phyloP scores from a whole-genome alignment of 192 early-diverging fungal genomes.

The Coemansia sp. region DNA sequence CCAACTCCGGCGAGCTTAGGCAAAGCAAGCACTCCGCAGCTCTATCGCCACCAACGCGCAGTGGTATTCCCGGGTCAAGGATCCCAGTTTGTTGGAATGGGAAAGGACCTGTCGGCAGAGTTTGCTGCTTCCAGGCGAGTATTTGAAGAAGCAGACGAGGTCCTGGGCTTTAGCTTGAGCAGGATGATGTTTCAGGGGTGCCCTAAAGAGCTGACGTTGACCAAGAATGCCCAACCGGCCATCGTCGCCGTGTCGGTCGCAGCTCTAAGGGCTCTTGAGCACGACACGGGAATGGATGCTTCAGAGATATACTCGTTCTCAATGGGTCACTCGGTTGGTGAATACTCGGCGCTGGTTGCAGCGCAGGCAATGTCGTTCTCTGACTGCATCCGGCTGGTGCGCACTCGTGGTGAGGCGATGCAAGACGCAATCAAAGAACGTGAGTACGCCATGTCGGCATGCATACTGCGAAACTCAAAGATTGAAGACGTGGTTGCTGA shows the following conservation, averaged over 20 bases:
- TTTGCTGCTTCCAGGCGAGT: conserved; percentile 76
- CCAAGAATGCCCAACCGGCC: conserved; percentile 88
- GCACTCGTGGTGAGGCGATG: conserved; percentile 89
- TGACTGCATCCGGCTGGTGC: conserved; percentile 87
- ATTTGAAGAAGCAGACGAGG: conserved; percentile 91
- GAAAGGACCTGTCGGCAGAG: conserved; percentile 78
- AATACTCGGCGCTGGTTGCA: conserved; percentile 82
- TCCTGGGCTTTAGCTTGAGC: conserved; percentile 71
- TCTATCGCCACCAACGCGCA: conserved; percentile 50
- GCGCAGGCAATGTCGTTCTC: conserved; percentile 66
- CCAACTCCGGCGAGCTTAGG: not conserved
- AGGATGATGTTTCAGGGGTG: conserved; percentile 89
- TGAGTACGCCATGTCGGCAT: conserved; percentile 87
- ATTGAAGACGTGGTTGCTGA: conserved; percentile 70
- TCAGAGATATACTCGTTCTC: conserved; percentile 74
- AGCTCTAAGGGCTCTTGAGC: conserved; percentile 80
- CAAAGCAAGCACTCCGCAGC: conserved; percentile 19
- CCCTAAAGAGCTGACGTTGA: conserved; percentile 64
- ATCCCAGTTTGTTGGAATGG: conserved; percentile 92
- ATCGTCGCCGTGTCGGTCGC: conserved; percentile 93
- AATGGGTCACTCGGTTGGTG: conserved; percentile 93
- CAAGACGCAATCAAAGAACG: conserved; percentile 71
- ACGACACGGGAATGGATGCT: conserved; percentile 80
- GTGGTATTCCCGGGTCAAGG: conserved; percentile 70
- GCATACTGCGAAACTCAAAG: conserved; percentile 75